Conservation (phyloP, 2,329 filamentous ascomycete genomes). For the Pyrenophora tritici-repentis region DNA sequence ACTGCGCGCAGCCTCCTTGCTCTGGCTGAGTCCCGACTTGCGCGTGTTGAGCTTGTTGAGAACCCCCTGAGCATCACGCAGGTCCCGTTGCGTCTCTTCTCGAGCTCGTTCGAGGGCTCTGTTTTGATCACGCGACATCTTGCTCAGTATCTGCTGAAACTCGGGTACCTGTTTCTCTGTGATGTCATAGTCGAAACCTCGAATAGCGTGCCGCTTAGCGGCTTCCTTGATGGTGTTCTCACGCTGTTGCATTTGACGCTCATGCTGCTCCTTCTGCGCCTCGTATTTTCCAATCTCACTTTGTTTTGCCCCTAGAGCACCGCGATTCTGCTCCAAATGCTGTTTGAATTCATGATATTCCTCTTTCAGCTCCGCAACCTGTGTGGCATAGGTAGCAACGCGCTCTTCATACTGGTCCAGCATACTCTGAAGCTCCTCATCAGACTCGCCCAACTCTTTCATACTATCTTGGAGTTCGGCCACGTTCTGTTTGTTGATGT, state of each 20-base stretch:
- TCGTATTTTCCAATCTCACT: constrained; percentile 75
- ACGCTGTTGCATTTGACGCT: constrained; percentile 75
- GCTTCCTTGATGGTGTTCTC: constrained; percentile 77
- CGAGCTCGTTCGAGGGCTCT: constrained; percentile 75
- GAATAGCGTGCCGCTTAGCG: constrained; percentile 76
- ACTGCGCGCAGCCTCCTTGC: constrained; percentile 73
- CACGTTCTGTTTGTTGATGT: constrained; percentile 72
- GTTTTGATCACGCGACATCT: constrained; percentile 77
- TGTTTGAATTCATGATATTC: constrained; percentile 68
- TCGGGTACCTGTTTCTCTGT: constrained; percentile 72
- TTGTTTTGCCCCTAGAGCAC: constrained; percentile 53
- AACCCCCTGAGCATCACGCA: constrained; percentile 71
- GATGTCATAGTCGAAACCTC: constrained; percentile 81
- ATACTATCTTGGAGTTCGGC: constrained; percentile 72
- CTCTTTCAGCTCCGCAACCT: constrained; percentile 65
- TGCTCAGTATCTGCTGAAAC: constrained; percentile 79
- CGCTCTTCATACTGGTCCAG: constrained; percentile 79
- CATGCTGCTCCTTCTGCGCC: constrained; percentile 85
- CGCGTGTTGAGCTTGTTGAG: constrained; percentile 76
- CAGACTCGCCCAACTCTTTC: constrained; percentile 76
- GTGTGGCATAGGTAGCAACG: constrained; percentile 67
- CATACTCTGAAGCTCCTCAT: constrained; percentile 72
- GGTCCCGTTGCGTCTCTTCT: constrained; percentile 73
- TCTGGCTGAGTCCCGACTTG: constrained; percentile 73
- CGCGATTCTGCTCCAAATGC: constrained; percentile 55